Base-by-base conservation (phyloP, 2,329 filamentous ascomycete genomes). In the Colletotrichum horii region DNA sequence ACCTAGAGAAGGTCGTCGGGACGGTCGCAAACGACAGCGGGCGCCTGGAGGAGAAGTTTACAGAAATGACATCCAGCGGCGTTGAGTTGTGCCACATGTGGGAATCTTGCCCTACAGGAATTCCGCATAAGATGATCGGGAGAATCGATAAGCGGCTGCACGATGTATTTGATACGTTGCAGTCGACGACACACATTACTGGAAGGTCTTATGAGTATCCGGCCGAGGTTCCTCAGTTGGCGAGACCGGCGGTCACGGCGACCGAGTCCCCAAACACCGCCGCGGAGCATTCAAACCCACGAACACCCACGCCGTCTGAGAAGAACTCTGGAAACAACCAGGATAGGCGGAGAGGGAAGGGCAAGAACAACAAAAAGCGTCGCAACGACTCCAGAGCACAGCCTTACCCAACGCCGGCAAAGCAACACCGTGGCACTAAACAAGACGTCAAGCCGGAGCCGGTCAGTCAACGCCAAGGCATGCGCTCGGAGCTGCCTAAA, bases 201-300 rank as follows among this genome's bases (percentile, higher is more conserved):
- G 38, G 38, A 43, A 43, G 12, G 9, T 43, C 38, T n/a, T 43
- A 43, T 43, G 38, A 43, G 19, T 43, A 12, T n/a, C 38, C 38
- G 0, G 19, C 38, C 19, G 38, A n/a, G 3, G 38, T 19, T n/a
- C 38, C 38, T n/a, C 38, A n/a, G 19, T 12, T 6, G 38, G 4
- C 19, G 38, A n/a, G 19, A 43, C 38, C 38, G 19, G 9, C 19
- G 19, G 5, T n/a, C 9, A 0, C 3, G n/a, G 38, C 38, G 0
- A 4, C 5, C 38, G 19, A 43, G 38, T 12, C 9, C 38, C 11
- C 38, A 19, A n/a, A 0, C 38, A 0, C 5, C 19, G 1, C 19
- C 38, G 19, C 19, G 9, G 38, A 43, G 19, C 38, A 6, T n/a
- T 43, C 38, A 5, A 43, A 12, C 19, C n/a, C 0, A 43, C 19